Evolutionary conservation across 148 eudicot species (phyloP).

Genomic region (Dysphania ambrosioides): DNA sequence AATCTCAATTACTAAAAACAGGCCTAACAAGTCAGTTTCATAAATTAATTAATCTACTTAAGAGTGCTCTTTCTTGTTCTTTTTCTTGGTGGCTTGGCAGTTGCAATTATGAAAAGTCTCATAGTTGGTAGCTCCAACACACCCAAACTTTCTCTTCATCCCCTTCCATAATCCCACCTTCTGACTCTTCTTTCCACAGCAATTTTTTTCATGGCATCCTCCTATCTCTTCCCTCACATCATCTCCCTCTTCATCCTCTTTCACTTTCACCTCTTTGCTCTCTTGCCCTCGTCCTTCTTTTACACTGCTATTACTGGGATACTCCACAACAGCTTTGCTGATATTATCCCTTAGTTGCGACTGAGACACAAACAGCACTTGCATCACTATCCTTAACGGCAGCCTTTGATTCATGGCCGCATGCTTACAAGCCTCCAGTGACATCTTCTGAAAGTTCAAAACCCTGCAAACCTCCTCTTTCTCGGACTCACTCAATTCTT

Average conservation of each 20-base stretch:
- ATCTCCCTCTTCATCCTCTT: conserved; percentile 40
- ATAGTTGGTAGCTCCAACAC: conserved; percentile 34
- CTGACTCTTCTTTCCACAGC: conserved; percentile 24
- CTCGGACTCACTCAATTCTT: conserved; percentile 48
- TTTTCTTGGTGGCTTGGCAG: conserved; percentile 53
- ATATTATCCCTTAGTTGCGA: conserved; percentile 49
- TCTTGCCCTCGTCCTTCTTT: conserved; percentile 22
- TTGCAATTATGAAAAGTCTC: conserved; percentile 31
- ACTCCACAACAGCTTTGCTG: conserved; percentile 30
- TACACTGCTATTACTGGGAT: conserved; percentile 14
- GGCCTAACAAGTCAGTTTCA: not conserved
- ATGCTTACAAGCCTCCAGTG: conserved; percentile 54
- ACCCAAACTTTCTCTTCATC: conserved; percentile 82
- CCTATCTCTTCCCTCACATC: conserved; percentile 43
- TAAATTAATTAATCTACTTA: not conserved
- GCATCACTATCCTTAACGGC: conserved; percentile 56
- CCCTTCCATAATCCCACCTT: conserved; percentile 65
- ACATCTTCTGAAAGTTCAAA: conserved; percentile 57
- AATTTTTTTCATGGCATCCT: conserved; percentile 22
- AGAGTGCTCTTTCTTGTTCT: conserved; percentile 29
- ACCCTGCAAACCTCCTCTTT: conserved; percentile 50
- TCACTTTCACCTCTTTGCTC: not conserved
- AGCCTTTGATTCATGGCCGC: conserved; percentile 52
- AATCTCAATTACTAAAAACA: not conserved
- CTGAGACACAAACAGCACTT: conserved; percentile 51